Conservation (phyloP, 768 basidiomycete species). For the Pholiota microspora region DNA sequence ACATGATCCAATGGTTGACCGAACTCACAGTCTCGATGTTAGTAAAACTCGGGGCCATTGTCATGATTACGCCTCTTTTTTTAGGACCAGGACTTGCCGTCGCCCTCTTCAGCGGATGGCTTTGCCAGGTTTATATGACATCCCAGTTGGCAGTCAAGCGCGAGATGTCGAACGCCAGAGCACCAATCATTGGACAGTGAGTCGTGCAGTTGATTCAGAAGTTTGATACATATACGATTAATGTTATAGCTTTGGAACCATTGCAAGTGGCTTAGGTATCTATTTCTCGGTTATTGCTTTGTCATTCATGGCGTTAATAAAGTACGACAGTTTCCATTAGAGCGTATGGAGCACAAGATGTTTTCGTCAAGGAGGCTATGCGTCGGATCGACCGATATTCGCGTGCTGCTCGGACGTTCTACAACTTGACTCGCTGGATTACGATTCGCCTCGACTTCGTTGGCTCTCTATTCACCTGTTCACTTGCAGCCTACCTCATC, state of each 20-base stretch:
- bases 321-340: conserved; percentile 46
- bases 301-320: background rate
- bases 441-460: conserved; percentile 54
- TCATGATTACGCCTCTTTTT: conserved; percentile 41
- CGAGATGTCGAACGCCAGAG: conserved; percentile 41
- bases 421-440: conserved; percentile 45
- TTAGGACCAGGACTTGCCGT: conserved; percentile 25
- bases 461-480: conserved; percentile 50
- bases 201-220: conserved; percentile 20
- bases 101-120: conserved; percentile 13
- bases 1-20: conserved; percentile 24
- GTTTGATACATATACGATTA: too few species aligned
- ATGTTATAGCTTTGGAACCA: conserved; percentile 44
- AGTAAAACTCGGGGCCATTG: conserved; percentile 39
- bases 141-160: conserved; percentile 46
- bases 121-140: conserved; percentile 38
- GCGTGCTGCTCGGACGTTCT: conserved; percentile 41
- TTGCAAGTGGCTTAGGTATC: conserved; percentile 51
- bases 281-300: conserved; percentile 12
- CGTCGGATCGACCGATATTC: conserved; percentile 52
- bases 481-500: conserved; percentile 51
- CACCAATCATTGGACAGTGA: conserved; percentile 46
- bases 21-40: conserved; percentile 25
- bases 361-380: conserved; percentile 41
- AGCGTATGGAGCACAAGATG: conserved; percentile 56